Evolutionary conservation across 1,284 basidiomycete genomes (phyloP).

Genomic region (Ganoderma meredithae): DNA sequence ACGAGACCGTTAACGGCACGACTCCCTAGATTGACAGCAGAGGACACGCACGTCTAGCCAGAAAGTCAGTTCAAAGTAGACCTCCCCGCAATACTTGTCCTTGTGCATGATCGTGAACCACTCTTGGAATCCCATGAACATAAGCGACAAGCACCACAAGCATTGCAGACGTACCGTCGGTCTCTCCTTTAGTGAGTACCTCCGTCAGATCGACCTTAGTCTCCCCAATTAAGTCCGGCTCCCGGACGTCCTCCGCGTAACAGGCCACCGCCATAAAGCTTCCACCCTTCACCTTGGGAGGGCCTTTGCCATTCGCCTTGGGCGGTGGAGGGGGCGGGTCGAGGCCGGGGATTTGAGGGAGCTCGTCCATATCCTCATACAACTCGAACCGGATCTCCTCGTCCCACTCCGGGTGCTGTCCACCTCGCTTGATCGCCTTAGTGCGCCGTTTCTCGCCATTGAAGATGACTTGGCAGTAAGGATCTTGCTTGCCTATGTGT

Average conservation of each 20-base stretch:
- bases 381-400: constrained; percentile 96
- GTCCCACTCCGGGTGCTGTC: constrained; percentile 99
- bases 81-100: constrained; percentile 92
- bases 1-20: neutral
- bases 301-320: constrained; percentile 53
- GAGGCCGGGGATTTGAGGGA: constrained; percentile 56
- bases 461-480: constrained; percentile 86
- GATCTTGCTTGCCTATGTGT: constrained; percentile 97
- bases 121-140: constrained; percentile 57
- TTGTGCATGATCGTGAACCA: constrained; percentile 93
- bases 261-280: constrained; percentile 85
- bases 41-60: constrained; percentile 87
- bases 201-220: constrained; percentile 87
- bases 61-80: constrained; percentile 95
- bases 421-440: constrained; percentile 93
- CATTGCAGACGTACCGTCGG: constrained; percentile 77
- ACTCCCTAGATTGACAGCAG: constrained; percentile 39
- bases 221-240: constrained; percentile 97
- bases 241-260: constrained; percentile 94
- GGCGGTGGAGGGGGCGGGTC: constrained; percentile 68
- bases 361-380: constrained; percentile 75
- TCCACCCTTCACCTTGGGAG: constrained; percentile 74
- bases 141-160: constrained; percentile 10
- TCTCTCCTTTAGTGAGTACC: constrained; percentile 93
- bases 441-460: constrained; percentile 87